phyloP scores from a whole-genome alignment of 768 basidiomycete species.

The Gymnopilus junonius region DNA sequence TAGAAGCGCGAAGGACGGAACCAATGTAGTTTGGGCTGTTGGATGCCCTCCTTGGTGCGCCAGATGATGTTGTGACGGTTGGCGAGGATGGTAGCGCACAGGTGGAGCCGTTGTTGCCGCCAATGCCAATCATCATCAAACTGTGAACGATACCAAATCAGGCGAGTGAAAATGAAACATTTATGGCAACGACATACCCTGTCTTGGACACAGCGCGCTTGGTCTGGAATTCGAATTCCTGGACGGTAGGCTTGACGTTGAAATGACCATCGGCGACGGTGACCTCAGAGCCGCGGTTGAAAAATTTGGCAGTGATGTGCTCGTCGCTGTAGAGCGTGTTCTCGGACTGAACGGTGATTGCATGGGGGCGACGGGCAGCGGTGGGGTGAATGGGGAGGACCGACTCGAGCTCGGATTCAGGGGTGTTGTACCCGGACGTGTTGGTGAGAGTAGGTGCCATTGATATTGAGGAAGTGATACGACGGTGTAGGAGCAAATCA shows the following conservation, averaged over 20 bases:
- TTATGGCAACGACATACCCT: constrained; percentile 62
- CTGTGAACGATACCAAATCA: constrained; percentile 43
- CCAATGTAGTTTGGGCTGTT: constrained; percentile 98
- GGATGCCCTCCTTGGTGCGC: constrained; percentile 90
- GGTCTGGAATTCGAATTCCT: constrained; percentile 91
- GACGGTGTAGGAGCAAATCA: constrained; percentile 36
- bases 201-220: constrained; percentile 84
- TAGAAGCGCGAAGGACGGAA: constrained; percentile 94
- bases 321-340: constrained; percentile 83
- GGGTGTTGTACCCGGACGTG: constrained; percentile 75
- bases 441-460: constrained; percentile 57
- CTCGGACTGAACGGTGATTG: constrained; percentile 81
- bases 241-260: constrained; percentile 77
- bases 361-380: constrained; percentile 74
- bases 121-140: constrained; percentile 95
- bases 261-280: constrained; percentile 74
- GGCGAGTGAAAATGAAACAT: constrained; percentile 15
- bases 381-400: constrained; percentile 82
- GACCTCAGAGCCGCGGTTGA: constrained; percentile 79
- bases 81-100: constrained; percentile 93
- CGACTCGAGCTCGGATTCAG: constrained; percentile 72
- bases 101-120: constrained; percentile 97
- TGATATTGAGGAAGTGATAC: constrained; percentile 27
- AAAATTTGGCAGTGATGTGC: constrained; percentile 81
- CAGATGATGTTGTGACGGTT: constrained; percentile 94